Evolutionary conservation across 139 green algal species (phyloP), one percentile per base, ranked within the genome.

Genomic region (Coccomyxa sp.): DNA sequence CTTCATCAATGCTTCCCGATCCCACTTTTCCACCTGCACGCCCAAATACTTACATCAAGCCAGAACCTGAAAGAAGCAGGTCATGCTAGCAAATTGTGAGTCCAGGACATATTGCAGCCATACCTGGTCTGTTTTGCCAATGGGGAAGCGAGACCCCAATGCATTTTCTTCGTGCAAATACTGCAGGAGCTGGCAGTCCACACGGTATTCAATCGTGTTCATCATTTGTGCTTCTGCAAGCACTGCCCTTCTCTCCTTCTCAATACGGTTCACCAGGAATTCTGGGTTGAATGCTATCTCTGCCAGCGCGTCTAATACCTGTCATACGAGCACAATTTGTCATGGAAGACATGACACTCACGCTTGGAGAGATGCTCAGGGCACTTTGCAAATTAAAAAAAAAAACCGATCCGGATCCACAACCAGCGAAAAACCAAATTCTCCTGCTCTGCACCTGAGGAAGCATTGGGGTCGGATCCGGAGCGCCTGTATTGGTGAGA

Each of bases 141-240:
- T 99, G 60, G 97, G 97, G 90, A 99, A 99, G 80, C 95, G 92
- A 85, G 77, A 93, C 1, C 97, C 96, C 75, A 99, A 91, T 51
- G 93, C 92, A 88, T 99, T 99, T 86, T 99, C 97, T 82, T 91
- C 87, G 91, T 99, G 97, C 91, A 99, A 93, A 85, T 96, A 95
- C 79, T 93, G 89, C 82, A 99, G 92, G 86, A 99, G 94, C 94
- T 98, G 95, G 90, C 97, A 99, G 91, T 99, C 97, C 59, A 99
- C 95, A 45, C 97, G 92, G 90, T 99, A 99, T 89, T 99, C 97
- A 58, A 99, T 99, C 25, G 97, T 98, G 93, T 99, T 99, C 97
- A 99, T 99, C 97, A 99, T 99, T 85, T 95, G 95, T 45, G 95
- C 93, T 89, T 99, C 97, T 0, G 95, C 94, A 79, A 98, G 88